phyloP scores from a whole-genome alignment of 108 stramenopile genomes.

The Stephanodiscus minutulus region DNA sequence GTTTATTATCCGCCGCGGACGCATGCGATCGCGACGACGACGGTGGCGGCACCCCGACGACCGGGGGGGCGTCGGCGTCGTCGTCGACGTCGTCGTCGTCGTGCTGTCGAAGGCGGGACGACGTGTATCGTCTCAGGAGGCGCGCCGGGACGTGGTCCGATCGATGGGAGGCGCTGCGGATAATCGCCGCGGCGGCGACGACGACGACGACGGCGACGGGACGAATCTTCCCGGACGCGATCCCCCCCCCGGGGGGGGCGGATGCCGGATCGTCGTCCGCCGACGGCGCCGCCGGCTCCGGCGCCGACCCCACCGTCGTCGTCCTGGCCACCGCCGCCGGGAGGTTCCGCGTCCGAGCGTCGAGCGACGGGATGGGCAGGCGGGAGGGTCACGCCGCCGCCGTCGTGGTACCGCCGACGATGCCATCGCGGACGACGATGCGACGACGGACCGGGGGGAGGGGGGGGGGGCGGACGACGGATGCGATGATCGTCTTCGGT shows the following conservation, averaged over 20 bases:
- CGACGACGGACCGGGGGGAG: neutral
- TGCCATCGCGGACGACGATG: neutral
- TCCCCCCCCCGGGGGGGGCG: neutral
- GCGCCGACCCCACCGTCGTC: neutral
- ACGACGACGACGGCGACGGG: neutral
- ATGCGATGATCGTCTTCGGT: slow-evolving; percentile 40
- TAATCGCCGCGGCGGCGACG: neutral
- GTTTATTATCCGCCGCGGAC: neutral
- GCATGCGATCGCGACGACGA: neutral
- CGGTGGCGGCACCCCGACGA: neutral
- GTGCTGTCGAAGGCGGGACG: slow-evolving; percentile 40
- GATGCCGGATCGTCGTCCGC: neutral
- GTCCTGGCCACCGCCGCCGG: slow-evolving; percentile 22
- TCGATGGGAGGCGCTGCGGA: slow-evolving; percentile 33
- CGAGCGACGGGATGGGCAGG: slow-evolving; percentile 15
- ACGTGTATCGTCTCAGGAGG: slow-evolving; percentile 36
- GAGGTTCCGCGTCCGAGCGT: slow-evolving; percentile 21
- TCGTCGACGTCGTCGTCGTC: too few species aligned
- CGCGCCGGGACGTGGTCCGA: slow-evolving; percentile 38
- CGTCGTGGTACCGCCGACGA: slow-evolving; percentile 20
- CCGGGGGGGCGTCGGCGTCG: too few species aligned
- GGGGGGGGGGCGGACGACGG: neutral
- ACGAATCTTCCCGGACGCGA: neutral
- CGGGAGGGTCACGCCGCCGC: slow-evolving; percentile 46
- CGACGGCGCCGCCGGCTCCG: neutral